A percentile compares a stretch with the other conserved stretches of the same genome.
phyloP scores from a whole-genome alignment of 2,329 filamentous ascomycete genomes.

The Calonectria pauciramosa region DNA sequence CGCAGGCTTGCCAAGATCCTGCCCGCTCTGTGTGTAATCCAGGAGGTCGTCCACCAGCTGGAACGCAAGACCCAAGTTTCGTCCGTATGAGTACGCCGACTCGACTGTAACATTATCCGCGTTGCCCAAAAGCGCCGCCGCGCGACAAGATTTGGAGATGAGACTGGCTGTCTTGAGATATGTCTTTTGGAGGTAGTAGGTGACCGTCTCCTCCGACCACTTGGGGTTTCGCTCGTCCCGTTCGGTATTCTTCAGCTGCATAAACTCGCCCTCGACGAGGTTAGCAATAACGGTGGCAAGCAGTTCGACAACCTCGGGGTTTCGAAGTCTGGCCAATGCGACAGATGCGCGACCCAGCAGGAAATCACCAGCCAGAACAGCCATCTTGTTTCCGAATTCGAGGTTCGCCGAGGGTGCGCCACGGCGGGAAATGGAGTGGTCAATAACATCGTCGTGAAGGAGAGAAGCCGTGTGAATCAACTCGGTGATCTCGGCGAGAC shows the following conservation, averaged over 20 bases:
- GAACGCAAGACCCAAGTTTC: conserved; percentile 94
- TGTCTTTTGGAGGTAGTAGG: conserved; percentile 97
- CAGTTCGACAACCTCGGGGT: conserved; percentile 95
- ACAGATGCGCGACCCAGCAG: conserved; percentile 93
- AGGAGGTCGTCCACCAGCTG: conserved; percentile 98
- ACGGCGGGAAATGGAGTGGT: conserved; percentile 88
- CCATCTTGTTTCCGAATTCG: conserved; percentile 99
- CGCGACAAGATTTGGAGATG: conserved; percentile 96
- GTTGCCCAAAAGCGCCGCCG: conserved; percentile 87
- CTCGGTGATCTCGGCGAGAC: conserved; percentile 96
- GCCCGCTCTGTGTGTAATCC: conserved; percentile 90
- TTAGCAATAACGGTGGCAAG: conserved; percentile 97
- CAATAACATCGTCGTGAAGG: conserved; percentile 98
- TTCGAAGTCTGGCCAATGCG: conserved; percentile 87
- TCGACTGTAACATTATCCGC: conserved; percentile 85
- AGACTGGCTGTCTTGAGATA: conserved; percentile 97
- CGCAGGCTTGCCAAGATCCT: conserved; percentile 92
- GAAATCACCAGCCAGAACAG: conserved; percentile 97
- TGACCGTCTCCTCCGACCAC: conserved; percentile 90
- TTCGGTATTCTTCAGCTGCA: conserved; percentile 98
- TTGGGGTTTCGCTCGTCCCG: conserved; percentile 85
- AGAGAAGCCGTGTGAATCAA: conserved; percentile 97
- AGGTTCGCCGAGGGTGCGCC: conserved; percentile 91
- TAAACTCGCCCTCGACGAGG: conserved; percentile 98
- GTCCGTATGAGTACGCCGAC: conserved; percentile 91